Conservation (phyloP, 257 asterid genomes). For the Nicotiana tomentosiformis region DNA sequence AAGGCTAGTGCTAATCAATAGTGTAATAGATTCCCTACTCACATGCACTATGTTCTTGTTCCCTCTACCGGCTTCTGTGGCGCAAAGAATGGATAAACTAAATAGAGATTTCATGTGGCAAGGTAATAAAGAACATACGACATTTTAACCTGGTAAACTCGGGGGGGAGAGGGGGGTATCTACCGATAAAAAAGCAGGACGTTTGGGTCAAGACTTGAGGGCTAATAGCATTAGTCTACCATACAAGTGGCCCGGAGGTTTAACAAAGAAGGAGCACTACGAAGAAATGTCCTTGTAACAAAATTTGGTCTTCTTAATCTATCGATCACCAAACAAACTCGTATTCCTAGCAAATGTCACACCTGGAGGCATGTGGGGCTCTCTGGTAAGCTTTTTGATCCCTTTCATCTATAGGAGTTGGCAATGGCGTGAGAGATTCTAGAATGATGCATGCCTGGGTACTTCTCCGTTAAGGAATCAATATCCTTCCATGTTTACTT, state of each 20-base stretch:
- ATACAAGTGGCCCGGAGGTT: background rate
- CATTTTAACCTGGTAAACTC: no score
- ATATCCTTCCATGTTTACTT: background rate
- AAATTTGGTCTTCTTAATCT: background rate
- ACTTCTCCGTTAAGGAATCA: background rate
- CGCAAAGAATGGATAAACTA: background rate
- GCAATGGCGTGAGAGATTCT: background rate
- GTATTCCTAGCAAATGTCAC: background rate
- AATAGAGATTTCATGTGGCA: background rate
- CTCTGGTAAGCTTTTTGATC: background rate
- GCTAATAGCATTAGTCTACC: background rate
- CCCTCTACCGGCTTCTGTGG: background rate
- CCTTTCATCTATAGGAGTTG: background rate
- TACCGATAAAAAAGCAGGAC: background rate
- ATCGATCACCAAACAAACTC: background rate
- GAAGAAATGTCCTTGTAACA: background rate
- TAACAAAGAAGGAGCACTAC: background rate
- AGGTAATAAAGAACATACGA: background rate
- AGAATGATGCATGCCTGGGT: background rate
- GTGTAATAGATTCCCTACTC: background rate
- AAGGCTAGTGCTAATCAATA: background rate
- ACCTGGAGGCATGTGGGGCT: background rate
- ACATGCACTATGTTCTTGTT: background rate
- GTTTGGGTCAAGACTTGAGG: background rate
- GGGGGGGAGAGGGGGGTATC: background rate